Evolutionary conservation across 176 grass and related monocot genomes (phyloP).

Genomic region (Hordeum marinum): DNA sequence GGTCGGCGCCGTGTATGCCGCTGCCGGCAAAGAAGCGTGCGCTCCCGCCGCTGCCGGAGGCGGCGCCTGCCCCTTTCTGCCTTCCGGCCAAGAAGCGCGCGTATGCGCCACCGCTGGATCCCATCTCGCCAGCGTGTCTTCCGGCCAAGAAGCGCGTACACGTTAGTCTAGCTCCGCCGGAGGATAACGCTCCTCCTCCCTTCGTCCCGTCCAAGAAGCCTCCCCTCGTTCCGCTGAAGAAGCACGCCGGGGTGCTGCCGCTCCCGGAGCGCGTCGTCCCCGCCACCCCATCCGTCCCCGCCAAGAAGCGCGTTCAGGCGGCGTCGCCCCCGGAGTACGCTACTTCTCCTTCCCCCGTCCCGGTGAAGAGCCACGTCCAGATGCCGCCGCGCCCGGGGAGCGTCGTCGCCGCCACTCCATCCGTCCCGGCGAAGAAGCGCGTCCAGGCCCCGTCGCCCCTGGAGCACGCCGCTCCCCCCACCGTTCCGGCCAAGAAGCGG

Average conservation of each 20-base stretch:
- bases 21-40: slow-evolving; percentile 71
- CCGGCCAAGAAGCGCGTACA: slow-evolving; percentile 17
- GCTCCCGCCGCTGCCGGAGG: background rate
- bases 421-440: background rate
- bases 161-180: background rate
- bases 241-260: background rate
- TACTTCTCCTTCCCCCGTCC: background rate
- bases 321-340: background rate
- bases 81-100: slow-evolving; percentile 77
- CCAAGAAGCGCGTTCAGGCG: slow-evolving; percentile 28
- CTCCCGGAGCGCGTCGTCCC: too few species aligned
- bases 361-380: background rate
- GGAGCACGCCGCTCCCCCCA: background rate
- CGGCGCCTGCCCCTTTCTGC: background rate
- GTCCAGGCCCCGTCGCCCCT: background rate
- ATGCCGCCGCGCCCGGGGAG: background rate
- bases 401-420: too few species aligned
- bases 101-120: background rate
- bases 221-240: background rate
- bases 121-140: background rate
- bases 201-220: slow-evolving; percentile 3
- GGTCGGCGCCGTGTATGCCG: background rate
- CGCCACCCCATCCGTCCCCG: background rate
- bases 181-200: background rate
- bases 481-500: slow-evolving; percentile 17